Conservation (phyloP, 331 rosid species). For the Quercus tomentella region DNA sequence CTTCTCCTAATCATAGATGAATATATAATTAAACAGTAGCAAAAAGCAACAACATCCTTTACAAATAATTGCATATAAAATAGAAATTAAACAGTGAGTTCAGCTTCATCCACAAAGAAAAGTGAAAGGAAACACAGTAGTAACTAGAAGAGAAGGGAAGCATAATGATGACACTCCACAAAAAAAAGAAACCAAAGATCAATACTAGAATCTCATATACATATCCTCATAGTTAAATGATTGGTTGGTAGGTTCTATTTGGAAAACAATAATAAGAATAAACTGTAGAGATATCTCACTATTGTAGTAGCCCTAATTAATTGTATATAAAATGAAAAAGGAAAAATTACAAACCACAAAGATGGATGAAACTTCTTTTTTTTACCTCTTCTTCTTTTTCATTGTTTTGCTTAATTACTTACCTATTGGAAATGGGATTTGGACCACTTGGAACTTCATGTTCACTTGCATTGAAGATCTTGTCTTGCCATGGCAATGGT, state of each 20-base stretch:
- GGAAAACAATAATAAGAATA: constrained; percentile 23
- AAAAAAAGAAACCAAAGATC: constrained; percentile 23
- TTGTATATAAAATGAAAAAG: constrained; percentile 6
- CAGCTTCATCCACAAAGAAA: neutral
- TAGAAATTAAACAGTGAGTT: neutral
- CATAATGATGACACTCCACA: constrained; percentile 18
- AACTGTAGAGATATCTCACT: constrained; percentile 32
- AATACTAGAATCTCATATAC: constrained; percentile 41
- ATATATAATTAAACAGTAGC: neutral
- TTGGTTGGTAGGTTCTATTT: constrained; percentile 29
- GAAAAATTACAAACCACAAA: constrained; percentile 17
- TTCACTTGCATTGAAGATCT: constrained; percentile 46
- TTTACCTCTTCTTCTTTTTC: neutral
- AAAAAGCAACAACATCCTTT: neutral
- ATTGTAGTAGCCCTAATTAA: constrained; percentile 18
- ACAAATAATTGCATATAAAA: neutral
- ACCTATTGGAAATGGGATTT: constrained; percentile 86
- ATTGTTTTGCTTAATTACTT: constrained; percentile 15
- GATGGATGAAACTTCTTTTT: neutral
- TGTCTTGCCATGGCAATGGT: constrained; percentile 41
- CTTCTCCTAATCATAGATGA: neutral
- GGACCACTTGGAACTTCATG: constrained; percentile 97
- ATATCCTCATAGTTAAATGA: constrained; percentile 47
- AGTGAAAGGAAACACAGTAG: neutral
- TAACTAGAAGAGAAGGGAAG: neutral